Base-by-base conservation (phyloP, 495 filamentous ascomycete species). In the Daldinia decipiens region DNA sequence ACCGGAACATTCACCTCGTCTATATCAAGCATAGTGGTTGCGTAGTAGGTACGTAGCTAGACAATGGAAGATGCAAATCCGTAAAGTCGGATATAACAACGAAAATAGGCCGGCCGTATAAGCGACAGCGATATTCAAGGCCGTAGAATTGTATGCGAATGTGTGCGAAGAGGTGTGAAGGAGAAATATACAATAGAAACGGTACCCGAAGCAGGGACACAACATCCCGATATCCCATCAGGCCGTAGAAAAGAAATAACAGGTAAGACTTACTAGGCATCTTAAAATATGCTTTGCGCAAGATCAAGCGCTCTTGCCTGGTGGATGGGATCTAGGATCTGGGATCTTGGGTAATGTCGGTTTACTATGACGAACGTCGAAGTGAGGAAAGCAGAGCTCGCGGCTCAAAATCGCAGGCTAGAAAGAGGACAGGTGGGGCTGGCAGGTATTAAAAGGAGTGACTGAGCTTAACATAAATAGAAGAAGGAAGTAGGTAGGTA, bases 201-300 rank as follows among this genome's bases (percentile, higher is more conserved):
- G 34, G 19, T 17, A 21, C 12, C 26, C 15, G 9, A 36, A 36
- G 29, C 7, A 36, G 17, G 31, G 36, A 36, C 13, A 21, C n/a
- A 7, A 36, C 2, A 24, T 31, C n/a, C 31, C n/a, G 3, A 36
- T 3, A 24, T 31, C n/a, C 31, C 13, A 7, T 17, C 13, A n/a
- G 13, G 3, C 0, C 4, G 17, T 26, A 24, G 24, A 17, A 29
- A 13, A 45, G 8, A 15, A 59, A 31, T 29, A 29, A 5, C 67
- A 59, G 38, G 62, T 31, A 67, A 3, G 39, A 78, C 70, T 78
- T 76, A 76, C 73, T 77, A 70, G 77, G 78, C 78, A 80, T 80
- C 61, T 67, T 77, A 74, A 45, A 45, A 45, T 17, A 24, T 3
- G 8, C 24, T 56, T 21, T 21, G 29, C n/a, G 26, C 24, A 31